phyloP scores from a whole-genome alignment of 768 basidiomycete genomes.

The Lactarius psammicola region DNA sequence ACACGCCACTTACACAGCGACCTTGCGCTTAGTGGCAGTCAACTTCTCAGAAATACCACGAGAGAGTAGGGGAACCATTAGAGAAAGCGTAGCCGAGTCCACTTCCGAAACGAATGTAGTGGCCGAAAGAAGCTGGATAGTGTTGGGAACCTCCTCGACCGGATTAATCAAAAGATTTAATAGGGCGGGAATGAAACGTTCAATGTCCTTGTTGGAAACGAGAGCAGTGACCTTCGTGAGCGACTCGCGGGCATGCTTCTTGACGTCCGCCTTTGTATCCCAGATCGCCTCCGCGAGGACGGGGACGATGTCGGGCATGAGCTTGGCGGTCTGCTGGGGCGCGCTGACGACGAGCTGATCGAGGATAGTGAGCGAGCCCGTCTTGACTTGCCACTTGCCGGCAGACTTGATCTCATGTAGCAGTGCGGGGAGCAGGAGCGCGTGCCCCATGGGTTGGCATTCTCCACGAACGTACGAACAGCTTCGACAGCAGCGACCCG shows the following conservation, averaged over 20 bases:
- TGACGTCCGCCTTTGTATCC: constrained; percentile 98
- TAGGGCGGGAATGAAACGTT: constrained; percentile 97
- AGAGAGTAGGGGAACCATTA: constrained; percentile 94
- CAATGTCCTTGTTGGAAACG: constrained; percentile 97
- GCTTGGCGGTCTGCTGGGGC: constrained; percentile 77
- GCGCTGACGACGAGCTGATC: constrained; percentile 86
- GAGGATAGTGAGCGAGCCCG: constrained; percentile 75
- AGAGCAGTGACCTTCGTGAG: constrained; percentile 93
- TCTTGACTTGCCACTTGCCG: constrained; percentile 98
- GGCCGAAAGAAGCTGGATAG: constrained; percentile 91
- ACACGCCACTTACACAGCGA: constrained; percentile 80
- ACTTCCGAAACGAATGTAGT: constrained; percentile 99
- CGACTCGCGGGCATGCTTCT: constrained; percentile 95
- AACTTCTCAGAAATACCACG: constrained; percentile 94
- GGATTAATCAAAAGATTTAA: constrained; percentile 99
- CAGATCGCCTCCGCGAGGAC: constrained; percentile 94
- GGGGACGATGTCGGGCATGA: constrained; percentile 94
- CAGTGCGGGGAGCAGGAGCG: constrained; percentile 79
- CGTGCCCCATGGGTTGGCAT: constrained; percentile 89
- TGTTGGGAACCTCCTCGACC: constrained; percentile 97
- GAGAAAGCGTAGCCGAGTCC: constrained; percentile 92
- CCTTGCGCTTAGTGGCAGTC: constrained; percentile 95
- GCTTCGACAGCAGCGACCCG: constrained; percentile 83
- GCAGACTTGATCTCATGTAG: constrained; percentile 93
- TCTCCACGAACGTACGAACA: constrained; percentile 67